Conservation (phyloP, 345 rosid species). For the Raphanus sativus region DNA sequence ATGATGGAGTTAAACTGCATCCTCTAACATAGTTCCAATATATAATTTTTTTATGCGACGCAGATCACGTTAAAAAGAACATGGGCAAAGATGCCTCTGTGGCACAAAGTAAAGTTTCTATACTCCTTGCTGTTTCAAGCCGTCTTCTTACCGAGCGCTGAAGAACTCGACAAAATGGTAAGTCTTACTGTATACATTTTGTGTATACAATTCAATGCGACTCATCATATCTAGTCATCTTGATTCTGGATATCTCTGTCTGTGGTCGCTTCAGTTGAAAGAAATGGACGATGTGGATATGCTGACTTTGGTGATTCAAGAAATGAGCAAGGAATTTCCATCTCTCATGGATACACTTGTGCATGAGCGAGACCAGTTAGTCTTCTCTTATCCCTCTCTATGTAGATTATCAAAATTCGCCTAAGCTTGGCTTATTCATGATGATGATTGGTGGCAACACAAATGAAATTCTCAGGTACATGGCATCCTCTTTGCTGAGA, state of each 20-base stretch:
- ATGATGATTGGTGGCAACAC: neutral
- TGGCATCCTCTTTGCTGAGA: conserved; percentile 72
- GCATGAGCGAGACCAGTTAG: conserved; percentile 96
- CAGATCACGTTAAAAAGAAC: conserved; percentile 83
- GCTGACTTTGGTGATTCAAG: conserved; percentile 95
- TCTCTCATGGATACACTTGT: conserved; percentile 92
- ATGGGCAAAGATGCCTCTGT: conserved; percentile 92
- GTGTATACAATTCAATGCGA: neutral
- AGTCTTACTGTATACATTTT: conserved; percentile 11
- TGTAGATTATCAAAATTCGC: neutral
- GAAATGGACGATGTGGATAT: conserved; percentile 92
- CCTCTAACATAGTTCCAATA: neutral
- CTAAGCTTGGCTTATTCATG: neutral
- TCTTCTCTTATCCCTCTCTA: conserved; percentile 31
- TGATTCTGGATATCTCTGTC: neutral
- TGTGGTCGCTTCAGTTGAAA: conserved; percentile 56
- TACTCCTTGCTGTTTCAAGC: conserved; percentile 84
- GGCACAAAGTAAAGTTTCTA: conserved; percentile 83
- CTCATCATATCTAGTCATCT: neutral
- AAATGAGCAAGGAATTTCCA: conserved; percentile 97
- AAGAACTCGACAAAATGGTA: conserved; percentile 89
- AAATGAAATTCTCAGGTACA: conserved; percentile 57
- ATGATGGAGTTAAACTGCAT: neutral
- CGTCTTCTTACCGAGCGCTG: conserved; percentile 79
- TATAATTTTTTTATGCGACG: conserved; percentile 19